Evolutionary conservation across 108 stramenopile genomes (phyloP).

Genomic region (Pseudonitzschia multistriata): DNA sequence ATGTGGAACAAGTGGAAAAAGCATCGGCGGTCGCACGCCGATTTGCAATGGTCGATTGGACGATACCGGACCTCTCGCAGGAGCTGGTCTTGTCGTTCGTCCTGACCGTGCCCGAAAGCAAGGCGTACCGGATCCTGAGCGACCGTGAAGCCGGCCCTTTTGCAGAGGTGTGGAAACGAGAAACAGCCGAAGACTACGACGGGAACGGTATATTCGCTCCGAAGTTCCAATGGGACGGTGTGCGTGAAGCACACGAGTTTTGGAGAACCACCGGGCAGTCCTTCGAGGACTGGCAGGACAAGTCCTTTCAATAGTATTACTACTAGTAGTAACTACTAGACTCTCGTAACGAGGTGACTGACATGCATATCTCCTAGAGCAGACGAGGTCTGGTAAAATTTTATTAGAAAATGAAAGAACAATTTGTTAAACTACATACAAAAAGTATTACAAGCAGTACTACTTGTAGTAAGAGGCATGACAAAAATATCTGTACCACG

Average conservation of each 20-base stretch:
- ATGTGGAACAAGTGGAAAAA: conserved; percentile 53
- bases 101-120: conserved; percentile 40
- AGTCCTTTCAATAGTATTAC: not conserved
- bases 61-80: conserved; percentile 8
- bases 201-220: conserved; percentile 8
- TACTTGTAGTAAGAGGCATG: too few relatives aligned
- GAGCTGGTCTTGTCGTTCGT: conserved; percentile 39
- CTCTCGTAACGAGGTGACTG: too few relatives aligned
- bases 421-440: too few relatives aligned
- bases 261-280: conserved; percentile 35
- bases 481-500: too few relatives aligned
- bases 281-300: conserved; percentile 13
- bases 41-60: conserved; percentile 33
- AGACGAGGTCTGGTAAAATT: too few relatives aligned
- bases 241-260: conserved; percentile 43
- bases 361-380: too few relatives aligned
- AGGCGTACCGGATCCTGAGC: conserved; percentile 29
- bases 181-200: not conserved
- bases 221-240: conserved; percentile 71
- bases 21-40: conserved; percentile 54
- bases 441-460: too few relatives aligned
- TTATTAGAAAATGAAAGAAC: too few relatives aligned
- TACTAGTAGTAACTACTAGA: too few relatives aligned
- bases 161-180: conserved; percentile 48
- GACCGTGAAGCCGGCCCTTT: conserved; percentile 67